Base-by-base conservation (phyloP, 805 yeast species). In the Kregervanrija fluxuum region DNA sequence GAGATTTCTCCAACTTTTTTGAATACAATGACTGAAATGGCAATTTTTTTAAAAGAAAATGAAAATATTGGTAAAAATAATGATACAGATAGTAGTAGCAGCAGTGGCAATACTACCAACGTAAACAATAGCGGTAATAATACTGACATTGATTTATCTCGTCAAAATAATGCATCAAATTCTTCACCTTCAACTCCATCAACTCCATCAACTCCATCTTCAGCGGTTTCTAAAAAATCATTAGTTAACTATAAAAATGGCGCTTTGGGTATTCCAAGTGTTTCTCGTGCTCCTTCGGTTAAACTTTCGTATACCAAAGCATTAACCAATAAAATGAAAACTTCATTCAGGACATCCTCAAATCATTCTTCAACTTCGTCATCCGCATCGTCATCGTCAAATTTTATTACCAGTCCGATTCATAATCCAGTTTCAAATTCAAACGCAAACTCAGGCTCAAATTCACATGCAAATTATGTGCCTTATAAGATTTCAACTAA, bases 1-100 rank as follows among this genome's bases (percentile, higher is more conserved):
- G 47, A 50, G 15, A 37, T 57, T 3, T 48, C 61, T 1, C 58
- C 63, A 2, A 40, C 32, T 17, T 30, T 52, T n/a, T 30, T 40
- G n/a, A 15, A n/a, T 10, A 33, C 16, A 6, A 15, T 40, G 28
- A 12, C 28, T 22, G 28, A 22, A 22, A 22, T 22, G 28, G 28
- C 28, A 22, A 22, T 22, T 22, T 22, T 5, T 22, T 22, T 43
- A 30, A 35, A 36, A 12, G n/a, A 10, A 6, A 15, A 28, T 16
- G 30, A 15, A 15, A 32, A 13, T 22, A 3, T 22, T 14, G 15
- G 5, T 28, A 35, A 33, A 9, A 14, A 13, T 34, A 13, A 12
- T 2, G 6, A 8, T 22, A 22, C 28, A 22, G 8, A 22, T 22
- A 6, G 6, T 22, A 22, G 28, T 22, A 22, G 28, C 8, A 22